Evolutionary conservation across 176 grass and related monocot genomes (phyloP), one percentile per base, ranked within the genome.

Genomic region (Raddia guianensis): DNA sequence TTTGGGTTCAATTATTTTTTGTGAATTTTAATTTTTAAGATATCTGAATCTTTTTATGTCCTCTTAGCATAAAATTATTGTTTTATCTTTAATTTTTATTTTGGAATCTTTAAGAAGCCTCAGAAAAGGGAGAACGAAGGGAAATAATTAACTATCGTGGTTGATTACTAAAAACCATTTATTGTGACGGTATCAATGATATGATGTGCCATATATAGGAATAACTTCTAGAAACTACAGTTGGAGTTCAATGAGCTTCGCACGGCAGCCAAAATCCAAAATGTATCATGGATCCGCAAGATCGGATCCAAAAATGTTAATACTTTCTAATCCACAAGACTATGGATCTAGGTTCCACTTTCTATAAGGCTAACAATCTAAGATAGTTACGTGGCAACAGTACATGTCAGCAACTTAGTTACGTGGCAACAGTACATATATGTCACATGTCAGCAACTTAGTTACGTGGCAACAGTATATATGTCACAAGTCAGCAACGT

Each of bases 201-300:
- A 40, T 1, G 37, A 40, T 40, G 37, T 40, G 37, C 3, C 37
- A 40, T 40, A 40, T 40, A 40, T 40, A 40, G 37, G 3, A 40
- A 40, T 40, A 5, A 40, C 37, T 40, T 40, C 3, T 40, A 40
- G 37, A 40, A 40, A 40, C 37, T 40, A 40, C 37, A 40, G 4
- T 40, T 40, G 37, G 37, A 40, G 37, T 40, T 0, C 37, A 40
- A 73, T 42, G 64, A 75, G 32, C 18, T 42, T 52, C 2, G 75
- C 44, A 70, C 37, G 63, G 20, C 19, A 72, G 20, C 54, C 74
- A 75, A 75, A 55, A 48, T 69, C 42, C 16, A 46, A 45, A 14
- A 8, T 15, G 50, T 49, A 59, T 6, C 51, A 60, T 20, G 52
- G 35, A 62, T 68, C 63, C 12, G 19, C 14, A 51, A 42, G 46